Evolutionary conservation across 208 protist species (phyloP).

Genomic region (Trypanosoma boissoni): DNA sequence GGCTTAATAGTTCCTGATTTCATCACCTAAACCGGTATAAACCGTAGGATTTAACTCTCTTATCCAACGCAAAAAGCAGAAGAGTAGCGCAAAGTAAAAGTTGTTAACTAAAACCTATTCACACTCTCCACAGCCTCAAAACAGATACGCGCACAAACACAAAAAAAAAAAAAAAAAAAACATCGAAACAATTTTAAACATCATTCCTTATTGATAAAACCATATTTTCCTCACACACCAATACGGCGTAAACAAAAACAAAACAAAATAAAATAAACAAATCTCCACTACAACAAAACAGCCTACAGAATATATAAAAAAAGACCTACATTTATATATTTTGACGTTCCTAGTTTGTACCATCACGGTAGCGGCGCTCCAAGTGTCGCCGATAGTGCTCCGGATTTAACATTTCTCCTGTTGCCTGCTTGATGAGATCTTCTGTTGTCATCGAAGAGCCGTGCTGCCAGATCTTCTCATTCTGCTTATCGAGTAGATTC

Average conservation of each 20-base stretch:
- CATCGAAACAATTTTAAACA: constrained; percentile 23
- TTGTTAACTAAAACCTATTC: constrained; percentile 21
- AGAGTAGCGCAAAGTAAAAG: background rate
- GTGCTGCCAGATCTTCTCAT: constrained; percentile 30
- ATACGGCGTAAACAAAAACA: constrained; percentile 4
- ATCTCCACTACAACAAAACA: constrained; percentile 3
- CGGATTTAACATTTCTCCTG: constrained; percentile 77
- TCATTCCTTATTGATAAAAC: constrained; percentile 1
- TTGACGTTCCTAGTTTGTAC: constrained; percentile 1
- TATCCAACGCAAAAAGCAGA: background rate
- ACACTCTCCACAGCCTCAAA: constrained; percentile 7
- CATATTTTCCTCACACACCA: too few relatives aligned
- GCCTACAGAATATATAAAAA: background rate
- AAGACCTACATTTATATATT: background rate
- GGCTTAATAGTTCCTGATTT: too few relatives aligned
- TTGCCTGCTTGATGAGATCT: constrained; percentile 67
- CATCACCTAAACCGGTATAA: too few relatives aligned
- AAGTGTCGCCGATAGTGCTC: constrained; percentile 76
- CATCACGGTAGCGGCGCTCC: constrained; percentile 66
- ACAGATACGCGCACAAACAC: background rate
- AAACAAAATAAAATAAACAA: constrained; percentile 1
- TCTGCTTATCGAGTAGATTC: constrained; percentile 25
- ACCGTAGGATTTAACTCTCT: too few relatives aligned
- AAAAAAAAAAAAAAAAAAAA: constrained; percentile 23
- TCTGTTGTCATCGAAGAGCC: constrained; percentile 54